Percentiles rank a stretch among this genome's conserved stretches.
Evolutionary conservation across 805 yeast genomes (phyloP).

Genomic region (Zygoascus biomembranicola): DNA sequence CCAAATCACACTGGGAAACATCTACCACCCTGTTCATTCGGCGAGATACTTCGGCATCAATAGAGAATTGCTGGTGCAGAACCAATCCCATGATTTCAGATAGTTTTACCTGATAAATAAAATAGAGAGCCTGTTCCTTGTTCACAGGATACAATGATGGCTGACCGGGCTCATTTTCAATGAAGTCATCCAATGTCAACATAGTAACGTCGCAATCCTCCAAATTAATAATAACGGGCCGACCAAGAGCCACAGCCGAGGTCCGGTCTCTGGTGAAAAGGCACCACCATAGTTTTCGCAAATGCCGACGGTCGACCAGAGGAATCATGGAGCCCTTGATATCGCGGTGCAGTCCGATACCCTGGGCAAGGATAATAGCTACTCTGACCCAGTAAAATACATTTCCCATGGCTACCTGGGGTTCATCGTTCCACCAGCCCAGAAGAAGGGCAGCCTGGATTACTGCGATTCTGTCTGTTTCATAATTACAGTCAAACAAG

Average conservation of each 20-base stretch:
- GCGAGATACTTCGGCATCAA: slow-evolving; percentile 50
- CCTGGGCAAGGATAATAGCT: slow-evolving; percentile 64
- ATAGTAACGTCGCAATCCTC: slow-evolving; percentile 73
- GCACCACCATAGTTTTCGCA: slow-evolving; percentile 73
- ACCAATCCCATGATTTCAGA: slow-evolving; percentile 67
- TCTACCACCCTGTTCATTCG: slow-evolving; percentile 37
- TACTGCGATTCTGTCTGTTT: slow-evolving; percentile 52
- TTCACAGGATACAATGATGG: slow-evolving; percentile 36
- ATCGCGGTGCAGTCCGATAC: slow-evolving; percentile 65
- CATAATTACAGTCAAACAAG: slow-evolving; percentile 60
- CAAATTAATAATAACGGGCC: slow-evolving; percentile 59
- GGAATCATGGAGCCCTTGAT: slow-evolving; percentile 33
- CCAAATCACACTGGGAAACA: slow-evolving; percentile 58
- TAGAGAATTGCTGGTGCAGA: slow-evolving; percentile 60
- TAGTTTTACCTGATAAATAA: slow-evolving; percentile 55
- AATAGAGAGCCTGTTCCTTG: slow-evolving; percentile 44
- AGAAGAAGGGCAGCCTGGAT: slow-evolving; percentile 56
- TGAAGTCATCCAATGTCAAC: slow-evolving; percentile 57
- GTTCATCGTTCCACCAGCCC: slow-evolving; percentile 68
- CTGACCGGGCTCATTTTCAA: slow-evolving; percentile 40
- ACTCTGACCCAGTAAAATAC: slow-evolving; percentile 63
- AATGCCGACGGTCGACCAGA: slow-evolving; percentile 37
- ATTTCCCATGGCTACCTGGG: slow-evolving; percentile 58
- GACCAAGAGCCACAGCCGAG: slow-evolving; percentile 64
- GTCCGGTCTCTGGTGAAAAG: slow-evolving; percentile 62